Conservation (phyloP, 495 filamentous ascomycete species). For the Massariosphaeria phaeospora region DNA sequence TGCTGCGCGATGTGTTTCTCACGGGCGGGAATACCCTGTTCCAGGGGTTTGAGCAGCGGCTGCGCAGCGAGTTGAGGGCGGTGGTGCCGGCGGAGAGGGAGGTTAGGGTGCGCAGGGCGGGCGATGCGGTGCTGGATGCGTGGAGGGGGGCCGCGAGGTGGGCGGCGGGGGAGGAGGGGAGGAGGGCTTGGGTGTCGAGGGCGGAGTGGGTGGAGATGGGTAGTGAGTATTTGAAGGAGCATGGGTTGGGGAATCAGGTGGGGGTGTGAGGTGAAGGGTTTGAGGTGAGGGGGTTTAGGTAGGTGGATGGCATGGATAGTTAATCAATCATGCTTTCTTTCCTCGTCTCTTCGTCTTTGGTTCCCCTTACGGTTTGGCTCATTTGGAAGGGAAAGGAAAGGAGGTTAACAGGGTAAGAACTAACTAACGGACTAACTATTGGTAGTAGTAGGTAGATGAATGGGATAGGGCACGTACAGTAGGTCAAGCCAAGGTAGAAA, state of each 20-base stretch:
- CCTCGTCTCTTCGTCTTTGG: no score
- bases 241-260: constrained; percentile 33
- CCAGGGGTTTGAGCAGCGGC: constrained; percentile 75
- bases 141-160: constrained; percentile 77
- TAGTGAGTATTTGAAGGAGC: constrained; percentile 39
- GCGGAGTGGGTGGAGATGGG: constrained; percentile 42
- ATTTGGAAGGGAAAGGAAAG: no score
- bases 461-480: no score
- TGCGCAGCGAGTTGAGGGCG: constrained; percentile 64
- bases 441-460: no score
- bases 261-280: no score
- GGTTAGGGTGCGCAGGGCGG: constrained; percentile 62
- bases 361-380: no score
- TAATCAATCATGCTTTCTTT: no score
- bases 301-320: no score
- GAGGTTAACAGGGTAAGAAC: no score
- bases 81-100: constrained; percentile 64
- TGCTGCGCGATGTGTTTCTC: constrained; percentile 83
- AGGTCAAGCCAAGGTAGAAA: no score
- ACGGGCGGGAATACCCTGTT: constrained; percentile 93
- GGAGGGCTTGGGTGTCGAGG: constrained; percentile 34
- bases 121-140: constrained; percentile 66
- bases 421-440: no score
- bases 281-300: no score
- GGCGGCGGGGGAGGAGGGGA: constrained; percentile 43